phyloP scores from a whole-genome alignment of 345 rosid species.

The Cardiospermum halicacabum region DNA sequence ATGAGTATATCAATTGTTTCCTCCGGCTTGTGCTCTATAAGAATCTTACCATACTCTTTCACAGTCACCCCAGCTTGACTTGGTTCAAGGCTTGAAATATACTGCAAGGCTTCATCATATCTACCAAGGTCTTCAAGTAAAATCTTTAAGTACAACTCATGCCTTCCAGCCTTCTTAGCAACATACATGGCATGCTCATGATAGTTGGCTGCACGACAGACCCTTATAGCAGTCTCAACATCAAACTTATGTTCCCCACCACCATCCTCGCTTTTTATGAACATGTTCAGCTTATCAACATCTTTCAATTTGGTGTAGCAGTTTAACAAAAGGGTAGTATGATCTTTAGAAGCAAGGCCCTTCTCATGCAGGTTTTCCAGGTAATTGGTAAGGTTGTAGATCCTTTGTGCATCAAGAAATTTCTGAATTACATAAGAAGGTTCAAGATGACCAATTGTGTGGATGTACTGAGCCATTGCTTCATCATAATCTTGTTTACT shows the following conservation, averaged over 20 bases:
- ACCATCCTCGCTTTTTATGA: conserved; percentile 88
- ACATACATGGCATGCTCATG: conserved; percentile 99
- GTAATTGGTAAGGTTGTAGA: conserved; percentile 94
- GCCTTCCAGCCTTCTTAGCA: conserved; percentile 95
- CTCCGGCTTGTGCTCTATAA: conserved; percentile 78
- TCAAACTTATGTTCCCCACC: conserved; percentile 91
- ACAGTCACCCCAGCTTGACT: conserved; percentile 96
- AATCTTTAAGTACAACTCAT: conserved; percentile 91
- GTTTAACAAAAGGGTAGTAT: conserved; percentile 90
- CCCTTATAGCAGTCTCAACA: conserved; percentile 97
- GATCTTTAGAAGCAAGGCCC: conserved; percentile 98
- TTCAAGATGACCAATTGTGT: conserved; percentile 93
- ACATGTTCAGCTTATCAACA: conserved; percentile 86
- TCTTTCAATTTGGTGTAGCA: conserved; percentile 96
- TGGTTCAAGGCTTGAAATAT: conserved; percentile 90
- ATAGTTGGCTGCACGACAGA: conserved; percentile 96
- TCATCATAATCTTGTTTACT: conserved; percentile 93
- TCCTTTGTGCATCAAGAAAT: conserved; percentile 98
- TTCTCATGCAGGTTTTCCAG: conserved; percentile 93
- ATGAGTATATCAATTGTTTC: conserved; percentile 87
- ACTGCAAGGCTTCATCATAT: conserved; percentile 89
- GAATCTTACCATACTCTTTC: conserved; percentile 95
- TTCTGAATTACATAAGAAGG: conserved; percentile 98
- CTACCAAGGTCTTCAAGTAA: conserved; percentile 93
- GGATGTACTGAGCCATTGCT: conserved; percentile 92